A percentile compares a stretch with the other conserved stretches of the same genome.
phyloP scores from a whole-genome alignment of 352 stramenopile genomes.

The Phytophthora lateralis region DNA sequence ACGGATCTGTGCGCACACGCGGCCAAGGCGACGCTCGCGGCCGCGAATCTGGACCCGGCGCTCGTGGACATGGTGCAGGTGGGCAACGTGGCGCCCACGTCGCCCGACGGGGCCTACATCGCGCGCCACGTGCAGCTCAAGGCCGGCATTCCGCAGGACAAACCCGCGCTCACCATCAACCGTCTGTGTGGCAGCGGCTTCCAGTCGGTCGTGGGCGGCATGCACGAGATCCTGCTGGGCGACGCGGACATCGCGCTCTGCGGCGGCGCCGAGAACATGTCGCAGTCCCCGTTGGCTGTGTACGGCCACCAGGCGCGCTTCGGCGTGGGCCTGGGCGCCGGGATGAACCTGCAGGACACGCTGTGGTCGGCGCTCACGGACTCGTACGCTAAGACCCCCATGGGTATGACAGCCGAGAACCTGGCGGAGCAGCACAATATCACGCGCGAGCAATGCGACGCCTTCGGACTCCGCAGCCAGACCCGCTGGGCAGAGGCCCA shows the following conservation, averaged over 20 bases:
- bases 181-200: slow-evolving; percentile 97
- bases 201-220: slow-evolving; percentile 94
- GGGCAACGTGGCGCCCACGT: slow-evolving; percentile 97
- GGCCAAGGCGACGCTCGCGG: slow-evolving; percentile 84
- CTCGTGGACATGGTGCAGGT: slow-evolving; percentile 94
- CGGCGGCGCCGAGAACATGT: slow-evolving; percentile 97
- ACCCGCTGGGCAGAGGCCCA: slow-evolving; percentile 92
- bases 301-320: slow-evolving; percentile 94
- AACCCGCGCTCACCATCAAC: slow-evolving; percentile 97
- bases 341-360: slow-evolving; percentile 94
- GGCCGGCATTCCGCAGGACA: slow-evolving; percentile 85
- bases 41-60: slow-evolving; percentile 83
- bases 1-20: slow-evolving; percentile 91
- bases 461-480: slow-evolving; percentile 95
- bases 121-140: slow-evolving; percentile 95
- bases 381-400: slow-evolving; percentile 93
- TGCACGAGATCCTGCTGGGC: slow-evolving; percentile 92
- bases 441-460: slow-evolving; percentile 94
- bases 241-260: slow-evolving; percentile 91
- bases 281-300: slow-evolving; percentile 91
- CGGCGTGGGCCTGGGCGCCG: slow-evolving; percentile 92
- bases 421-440: slow-evolving; percentile 96
- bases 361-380: slow-evolving; percentile 98
- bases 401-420: slow-evolving; percentile 99
- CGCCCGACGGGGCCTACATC: slow-evolving; percentile 93